Percentiles rank a stretch among this genome's conserved stretches.
Conservation (phyloP, 495 filamentous ascomycete species). For the Podospora pseudopauciseta region DNA sequence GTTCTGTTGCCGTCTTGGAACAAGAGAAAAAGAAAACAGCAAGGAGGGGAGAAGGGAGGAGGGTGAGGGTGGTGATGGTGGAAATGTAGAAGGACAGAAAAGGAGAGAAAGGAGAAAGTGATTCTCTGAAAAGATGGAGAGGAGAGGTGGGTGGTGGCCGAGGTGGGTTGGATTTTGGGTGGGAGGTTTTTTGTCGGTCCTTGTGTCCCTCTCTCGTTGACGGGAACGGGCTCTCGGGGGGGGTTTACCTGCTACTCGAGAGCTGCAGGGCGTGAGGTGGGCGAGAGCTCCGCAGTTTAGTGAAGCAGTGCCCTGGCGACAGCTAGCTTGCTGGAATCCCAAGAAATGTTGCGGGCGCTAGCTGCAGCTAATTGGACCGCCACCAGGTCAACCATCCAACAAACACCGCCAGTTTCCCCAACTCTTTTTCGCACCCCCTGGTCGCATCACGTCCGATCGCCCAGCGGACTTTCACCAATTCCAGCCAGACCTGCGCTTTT, state of each 20-base stretch:
- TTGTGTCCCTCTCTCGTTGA: not conserved
- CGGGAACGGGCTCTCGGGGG: slow-evolving; percentile 10
- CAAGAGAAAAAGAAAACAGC: slow-evolving; percentile 8
- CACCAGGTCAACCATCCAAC: slow-evolving; percentile 35
- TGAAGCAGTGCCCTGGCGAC: slow-evolving; percentile 6
- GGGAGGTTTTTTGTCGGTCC: slow-evolving; percentile 25
- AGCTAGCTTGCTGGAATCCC: slow-evolving; percentile 20
- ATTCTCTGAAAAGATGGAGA: slow-evolving; percentile 12
- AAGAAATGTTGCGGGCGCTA: slow-evolving; percentile 25
- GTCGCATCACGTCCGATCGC: slow-evolving; percentile 23
- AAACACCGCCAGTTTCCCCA: slow-evolving; percentile 31
- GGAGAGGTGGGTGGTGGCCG: slow-evolving; percentile 11
- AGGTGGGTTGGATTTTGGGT: slow-evolving; percentile 21
- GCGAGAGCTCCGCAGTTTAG: slow-evolving; percentile 25
- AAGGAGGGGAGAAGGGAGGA: not conserved
- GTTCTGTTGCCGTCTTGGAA: not conserved
- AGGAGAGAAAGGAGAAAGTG: slow-evolving; percentile 9
- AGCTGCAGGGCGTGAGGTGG: not conserved
- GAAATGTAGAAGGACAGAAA: slow-evolving; percentile 6
- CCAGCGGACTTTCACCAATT: slow-evolving; percentile 30
- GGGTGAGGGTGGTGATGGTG: slow-evolving; percentile 3
- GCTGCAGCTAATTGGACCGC: slow-evolving; percentile 34
- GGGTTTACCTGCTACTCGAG: slow-evolving; percentile 15
- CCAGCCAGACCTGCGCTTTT: slow-evolving; percentile 14
- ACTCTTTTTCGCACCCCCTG: slow-evolving; percentile 34